A percentile compares a stretch with the other conserved stretches of the same genome.
These are phyloP conservation scores for Claviceps purpurea DNA, from an alignment of 2,329 filamentous ascomycete species.

Conservation along the genomic window DNA sequence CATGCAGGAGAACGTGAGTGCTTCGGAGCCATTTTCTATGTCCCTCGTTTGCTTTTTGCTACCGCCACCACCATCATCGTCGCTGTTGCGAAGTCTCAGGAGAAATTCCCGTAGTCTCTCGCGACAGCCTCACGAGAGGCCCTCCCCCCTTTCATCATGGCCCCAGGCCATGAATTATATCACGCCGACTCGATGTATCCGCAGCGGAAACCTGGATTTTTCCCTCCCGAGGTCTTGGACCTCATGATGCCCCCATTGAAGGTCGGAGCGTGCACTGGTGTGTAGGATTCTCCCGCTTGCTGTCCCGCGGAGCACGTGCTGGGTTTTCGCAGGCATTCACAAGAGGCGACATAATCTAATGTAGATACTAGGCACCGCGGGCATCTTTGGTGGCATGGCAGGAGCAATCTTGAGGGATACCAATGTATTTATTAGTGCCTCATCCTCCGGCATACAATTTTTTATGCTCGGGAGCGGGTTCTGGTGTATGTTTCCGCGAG, in stretches of 20 bases:
- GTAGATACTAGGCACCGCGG: constrained; percentile 38
- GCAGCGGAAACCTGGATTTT: constrained; percentile 20
- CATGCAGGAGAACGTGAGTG: background rate
- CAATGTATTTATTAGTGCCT: constrained; percentile 56
- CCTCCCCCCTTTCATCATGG: constrained; percentile 7
- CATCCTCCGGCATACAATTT: constrained; percentile 67
- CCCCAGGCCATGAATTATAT: constrained; percentile 6
- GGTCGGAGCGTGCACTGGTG: constrained; percentile 47
- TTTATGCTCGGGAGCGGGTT: constrained; percentile 65
- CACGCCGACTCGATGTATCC: constrained; percentile 11
- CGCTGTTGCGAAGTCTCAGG: background rate
- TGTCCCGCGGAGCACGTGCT: background rate
- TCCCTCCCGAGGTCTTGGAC: constrained; percentile 30
- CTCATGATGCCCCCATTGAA: constrained; percentile 40
- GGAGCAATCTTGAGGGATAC: constrained; percentile 58
- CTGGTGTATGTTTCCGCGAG: constrained; percentile 43
- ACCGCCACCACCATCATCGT: background rate
- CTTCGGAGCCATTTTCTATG: background rate
- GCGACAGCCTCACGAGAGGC: too few species aligned
- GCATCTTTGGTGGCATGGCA: constrained; percentile 52
- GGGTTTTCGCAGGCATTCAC: background rate
- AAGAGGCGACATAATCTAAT: background rate
- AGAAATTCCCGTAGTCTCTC: background rate
- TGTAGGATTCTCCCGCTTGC: background rate
- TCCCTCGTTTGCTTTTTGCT: background rate